phyloP scores from a whole-genome alignment of 192 early-diverging fungal species.

The Entomortierella chlamydospora region DNA sequence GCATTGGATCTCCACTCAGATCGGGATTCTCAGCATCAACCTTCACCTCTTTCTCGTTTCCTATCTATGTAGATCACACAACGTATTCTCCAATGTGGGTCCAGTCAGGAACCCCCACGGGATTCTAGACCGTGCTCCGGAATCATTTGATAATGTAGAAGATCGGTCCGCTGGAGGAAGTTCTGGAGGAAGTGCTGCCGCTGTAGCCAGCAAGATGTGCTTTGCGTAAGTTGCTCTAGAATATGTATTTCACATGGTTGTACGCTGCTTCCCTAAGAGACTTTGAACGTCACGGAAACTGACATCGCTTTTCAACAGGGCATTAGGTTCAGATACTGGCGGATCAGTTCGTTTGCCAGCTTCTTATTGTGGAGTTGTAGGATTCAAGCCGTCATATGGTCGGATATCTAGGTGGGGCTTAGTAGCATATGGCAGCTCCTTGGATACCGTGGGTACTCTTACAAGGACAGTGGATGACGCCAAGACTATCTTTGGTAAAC shows the following conservation, averaged over 20 bases:
- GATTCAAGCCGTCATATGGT: conserved; percentile 95
- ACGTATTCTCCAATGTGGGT: conserved; percentile 23
- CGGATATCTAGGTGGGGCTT: conserved; percentile 86
- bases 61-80: conserved; percentile 27
- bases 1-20: too few species aligned
- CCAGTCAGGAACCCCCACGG: conserved; percentile 44
- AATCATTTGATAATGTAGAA: conserved; percentile 14
- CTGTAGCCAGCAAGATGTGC: conserved; percentile 86
- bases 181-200: conserved; percentile 92
- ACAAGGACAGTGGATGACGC: conserved; percentile 69
- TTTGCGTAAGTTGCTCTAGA: conserved; percentile 68
- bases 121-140: conserved; percentile 3
- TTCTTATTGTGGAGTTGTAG: conserved; percentile 92
- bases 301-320: conserved; percentile 75
- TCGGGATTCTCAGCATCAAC: too few species aligned
- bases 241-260: not conserved
- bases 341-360: conserved; percentile 95
- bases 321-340: conserved; percentile 94
- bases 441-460: conserved; percentile 92
- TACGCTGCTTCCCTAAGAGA: too few species aligned
- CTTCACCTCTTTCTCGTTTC: not conserved
- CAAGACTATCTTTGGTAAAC: conserved; percentile 68
- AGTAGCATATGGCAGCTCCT: conserved; percentile 85
- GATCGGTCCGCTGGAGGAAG: conserved; percentile 84
- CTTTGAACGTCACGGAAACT: not conserved